phyloP scores from a whole-genome alignment of 805 yeast species.

The Maudiozyma barnettii region DNA sequence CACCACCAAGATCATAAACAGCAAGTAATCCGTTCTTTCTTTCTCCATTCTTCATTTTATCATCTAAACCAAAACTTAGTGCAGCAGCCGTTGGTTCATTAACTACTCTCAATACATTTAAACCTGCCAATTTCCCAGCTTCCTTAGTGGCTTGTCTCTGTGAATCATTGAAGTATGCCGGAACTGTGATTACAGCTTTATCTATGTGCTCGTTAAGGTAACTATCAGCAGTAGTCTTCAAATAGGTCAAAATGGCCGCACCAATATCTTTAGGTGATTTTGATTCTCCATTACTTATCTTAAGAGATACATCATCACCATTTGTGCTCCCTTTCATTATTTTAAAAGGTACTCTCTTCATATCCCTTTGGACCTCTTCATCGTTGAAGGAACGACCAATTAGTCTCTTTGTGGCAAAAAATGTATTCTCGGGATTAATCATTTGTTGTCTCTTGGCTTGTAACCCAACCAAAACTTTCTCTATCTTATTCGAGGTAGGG shows the following conservation, averaged over 20 bases:
- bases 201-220: constrained; percentile 44
- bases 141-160: constrained; percentile 79
- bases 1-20: constrained; percentile 73
- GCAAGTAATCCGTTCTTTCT: constrained; percentile 33
- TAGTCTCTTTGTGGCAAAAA: constrained; percentile 72
- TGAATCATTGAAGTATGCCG: constrained; percentile 75
- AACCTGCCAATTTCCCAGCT: constrained; percentile 68
- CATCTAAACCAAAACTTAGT: constrained; percentile 65
- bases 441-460: constrained; percentile 72
- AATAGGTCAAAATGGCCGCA: constrained; percentile 51
- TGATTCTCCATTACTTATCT: constrained; percentile 32
- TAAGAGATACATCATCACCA: constrained; percentile 61
- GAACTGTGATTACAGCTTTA: constrained; percentile 77
- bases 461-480: constrained; percentile 45
- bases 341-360: constrained; percentile 51
- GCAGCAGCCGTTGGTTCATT: constrained; percentile 88
- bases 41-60: constrained; percentile 28
- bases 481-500: neutral
- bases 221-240: constrained; percentile 57
- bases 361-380: constrained; percentile 59
- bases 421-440: constrained; percentile 66
- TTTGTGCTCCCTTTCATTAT: constrained; percentile 48
- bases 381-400: constrained; percentile 67
- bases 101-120: constrained; percentile 64
- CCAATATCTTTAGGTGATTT: constrained; percentile 66